Base-by-base conservation (phyloP, 768 basidiomycete species). In the Polyporus arcularius region DNA sequence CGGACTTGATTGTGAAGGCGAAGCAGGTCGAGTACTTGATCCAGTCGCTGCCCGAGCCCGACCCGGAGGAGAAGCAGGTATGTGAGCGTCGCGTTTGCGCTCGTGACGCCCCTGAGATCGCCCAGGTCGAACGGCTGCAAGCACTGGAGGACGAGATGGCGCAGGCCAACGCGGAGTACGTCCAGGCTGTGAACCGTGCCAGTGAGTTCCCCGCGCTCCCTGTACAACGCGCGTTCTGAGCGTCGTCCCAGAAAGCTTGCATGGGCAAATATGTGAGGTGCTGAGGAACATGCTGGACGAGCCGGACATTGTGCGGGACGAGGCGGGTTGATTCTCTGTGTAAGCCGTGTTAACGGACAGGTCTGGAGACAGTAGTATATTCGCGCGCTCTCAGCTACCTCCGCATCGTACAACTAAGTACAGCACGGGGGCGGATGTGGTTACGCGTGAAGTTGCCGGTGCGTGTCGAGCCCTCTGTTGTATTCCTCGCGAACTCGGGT, bases 21-120 rank as follows among this genome's bases (percentile, higher is more conserved):
- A 96, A 96, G 68, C 92, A 95, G 72, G 84, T 96, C 43, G 90
- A 96, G 67, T 88, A 85, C 67, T 82, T 96, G 50, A 91, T 96
- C 53, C 83, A 89, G 52, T 87, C 86, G 0, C 73, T 96, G 14
- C 93, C 92, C 0, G 85, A 84, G 41, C 88, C 89, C 2, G 92
- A 94, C 70, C 80, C 86, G 2, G 90, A 92, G 68, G 88, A 90
- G 69, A 80, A 80, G 21, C 91, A 92, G 80, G 92, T 86, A 58
- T 30, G 77, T 67, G 5, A 8, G 18, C 9, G 55, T 12, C 26
- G 31, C 38, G 49, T 35, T 15, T 35, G 45, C 39, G 9, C 46
- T 43, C 39, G 16, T 32, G 28, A 11, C 5, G 9, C 26, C 92
- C 1, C 21, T 18, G 54, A 38, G 28, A 63, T 52, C n/a, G n/a